Base-by-base conservation (phyloP, 768 basidiomycete genomes). In the Mycena galericulata region DNA sequence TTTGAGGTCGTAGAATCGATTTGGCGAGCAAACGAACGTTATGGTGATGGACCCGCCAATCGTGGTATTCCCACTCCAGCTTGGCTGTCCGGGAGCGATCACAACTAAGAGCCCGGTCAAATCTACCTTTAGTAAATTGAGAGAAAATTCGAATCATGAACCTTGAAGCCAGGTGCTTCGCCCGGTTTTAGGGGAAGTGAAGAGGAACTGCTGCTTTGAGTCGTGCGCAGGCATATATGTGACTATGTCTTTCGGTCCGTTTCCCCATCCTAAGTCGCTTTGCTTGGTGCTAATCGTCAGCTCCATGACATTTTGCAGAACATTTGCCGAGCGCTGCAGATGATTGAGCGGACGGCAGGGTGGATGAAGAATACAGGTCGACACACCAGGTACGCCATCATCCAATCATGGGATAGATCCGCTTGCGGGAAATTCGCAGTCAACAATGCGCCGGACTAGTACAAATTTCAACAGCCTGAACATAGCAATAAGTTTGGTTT, bases 151-250 rank as follows among this genome's bases (percentile, higher is more conserved):
- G 40, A 29, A 18, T 12, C 2, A 47, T 55, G 4, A 2, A 71
- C 69, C 69, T 47, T 71, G 69, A 1, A 71, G 8, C 69, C 69
- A 71, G 1, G 69, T 71, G 14, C 60, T 62, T 18, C 40, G 30
- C 5, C 65, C 64, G n/a, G 45, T 66, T 3, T 22, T 57, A 1
- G 53, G 60, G 15, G 49, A 54, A 4, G 40, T 51, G 20, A 62
- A 70, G 17, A 70, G 49, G 29, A 66, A 62, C 15, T 45, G 59
- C 41, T 70, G 69, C 38, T 58, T 50, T 0, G 69, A 32, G n/a
- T 65, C 65, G 10, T 62, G 58, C 0, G 64, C 69, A 7, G 69
- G 69, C 54, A 70, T 56, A 14, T 61, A 70, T 4, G 64, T 34
- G 3, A 70, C 69, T 7, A 30, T 29, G 34, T 66, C 64, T 22